Evolutionary conservation across 2,329 filamentous ascomycete species (phyloP).

Genomic region (Byssothecium circinans): DNA sequence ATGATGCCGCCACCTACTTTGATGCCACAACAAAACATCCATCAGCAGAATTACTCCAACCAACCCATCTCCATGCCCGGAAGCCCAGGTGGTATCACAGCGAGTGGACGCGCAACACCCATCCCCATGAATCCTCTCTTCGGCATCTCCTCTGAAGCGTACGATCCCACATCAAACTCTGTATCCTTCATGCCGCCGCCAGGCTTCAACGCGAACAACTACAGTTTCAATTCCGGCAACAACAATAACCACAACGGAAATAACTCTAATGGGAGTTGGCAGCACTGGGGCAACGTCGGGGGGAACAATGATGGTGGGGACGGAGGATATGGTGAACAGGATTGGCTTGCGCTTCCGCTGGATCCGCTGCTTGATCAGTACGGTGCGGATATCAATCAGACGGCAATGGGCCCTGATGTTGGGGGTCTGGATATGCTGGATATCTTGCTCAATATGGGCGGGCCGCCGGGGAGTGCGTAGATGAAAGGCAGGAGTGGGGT

Average conservation of each 20-base stretch:
- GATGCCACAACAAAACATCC: constrained; percentile 12
- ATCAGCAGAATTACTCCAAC: constrained; percentile 17
- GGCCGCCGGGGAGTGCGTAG: constrained; percentile 10
- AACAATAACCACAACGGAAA: constrained; percentile 11
- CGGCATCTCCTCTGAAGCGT: constrained; percentile 49
- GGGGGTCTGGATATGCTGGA: constrained; percentile 56
- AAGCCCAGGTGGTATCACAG: constrained; percentile 26
- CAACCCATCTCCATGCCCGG: constrained; percentile 26
- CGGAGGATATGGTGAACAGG: constrained; percentile 40
- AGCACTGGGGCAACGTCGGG: constrained; percentile 18
- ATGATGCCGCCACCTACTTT: constrained; percentile 36
- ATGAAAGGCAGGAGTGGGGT: too few species aligned
- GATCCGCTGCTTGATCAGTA: constrained; percentile 62
- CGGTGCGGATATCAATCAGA: constrained; percentile 59
- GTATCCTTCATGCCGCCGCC: constrained; percentile 55
- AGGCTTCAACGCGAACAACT: constrained; percentile 31
- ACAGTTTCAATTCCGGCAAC: constrained; percentile 17
- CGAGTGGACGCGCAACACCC: constrained; percentile 38
- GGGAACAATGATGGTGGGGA: constrained; percentile 14
- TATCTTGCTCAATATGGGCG: constrained; percentile 47
- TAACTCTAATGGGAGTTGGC: constrained; percentile 14
- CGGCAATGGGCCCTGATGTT: constrained; percentile 65
- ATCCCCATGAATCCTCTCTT: constrained; percentile 39
- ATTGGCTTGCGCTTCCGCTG: constrained; percentile 65
- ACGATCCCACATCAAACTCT: constrained; percentile 47